Evolutionary conservation across 192 early-diverging fungal genomes (phyloP), one percentile per base, ranked within the genome.

Genomic region (Rhizophagus clarus): DNA sequence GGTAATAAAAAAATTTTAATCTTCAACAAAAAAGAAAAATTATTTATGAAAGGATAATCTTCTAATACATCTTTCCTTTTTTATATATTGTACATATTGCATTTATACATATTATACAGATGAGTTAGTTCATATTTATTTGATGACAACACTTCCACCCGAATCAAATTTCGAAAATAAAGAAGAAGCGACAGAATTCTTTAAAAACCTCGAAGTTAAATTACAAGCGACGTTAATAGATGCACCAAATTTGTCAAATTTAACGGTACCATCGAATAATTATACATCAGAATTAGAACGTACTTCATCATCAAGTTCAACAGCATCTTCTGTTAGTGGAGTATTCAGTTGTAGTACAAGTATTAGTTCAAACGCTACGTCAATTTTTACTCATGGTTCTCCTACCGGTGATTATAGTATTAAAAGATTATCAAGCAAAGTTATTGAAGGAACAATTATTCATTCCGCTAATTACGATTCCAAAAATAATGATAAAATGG

Each of bases 391-490:
- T 22, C 80, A 77, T 14, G 68, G 76, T 8, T 70, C 82, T 20
- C 84, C 84, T 8, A 7, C 51, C 8, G 81, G 79, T 61, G 32
- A 69, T 29, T 76, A 80, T 29, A 29, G 29, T 3, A 80, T 81
- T 69, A 84, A 82, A 64, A 34, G 73, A 63, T 11, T 61, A 12
- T 77, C 83, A 28, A 29, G 29, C 31, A 47, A 26, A 62, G 34
- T 24, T 78, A 79, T 10, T 15, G 84, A 85, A 3, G 82, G 82
- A 29, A 83, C 82, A 14, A 28, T 85, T 3, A 83, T 89, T 42
- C 88, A 72, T 63, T 84, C 88, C 3, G 83, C 87, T 40, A 80
- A 83, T 0, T 88, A 88, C 61, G 88, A 84, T 62, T 31, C 84
- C 1, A 72, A 79, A 24, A 82, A 22, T 56, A 84, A 88, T 17